phyloP scores from a whole-genome alignment of 139 green algal species.

The Trebouxia sp. region DNA sequence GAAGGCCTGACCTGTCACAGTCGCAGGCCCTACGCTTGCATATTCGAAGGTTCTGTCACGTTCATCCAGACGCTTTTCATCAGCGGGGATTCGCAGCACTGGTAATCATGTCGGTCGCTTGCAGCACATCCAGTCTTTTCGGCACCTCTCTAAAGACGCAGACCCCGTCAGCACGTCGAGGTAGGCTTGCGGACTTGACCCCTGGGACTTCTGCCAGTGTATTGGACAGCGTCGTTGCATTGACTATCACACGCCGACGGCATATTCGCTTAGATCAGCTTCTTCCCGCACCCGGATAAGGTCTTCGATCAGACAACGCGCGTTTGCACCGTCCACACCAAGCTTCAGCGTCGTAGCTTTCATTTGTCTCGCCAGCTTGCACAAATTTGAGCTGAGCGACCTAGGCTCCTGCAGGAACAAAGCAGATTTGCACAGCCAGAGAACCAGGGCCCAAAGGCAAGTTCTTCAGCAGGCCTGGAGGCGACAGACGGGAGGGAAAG shows the following conservation, averaged over 20 bases:
- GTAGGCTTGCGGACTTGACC: not conserved
- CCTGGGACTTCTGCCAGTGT: not conserved
- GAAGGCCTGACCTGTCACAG: too few species aligned
- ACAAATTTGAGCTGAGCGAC: too few species aligned
- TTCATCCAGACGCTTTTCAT: too few species aligned
- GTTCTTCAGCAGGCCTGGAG: constrained; percentile 5
- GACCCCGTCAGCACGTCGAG: not conserved
- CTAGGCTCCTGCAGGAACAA: not conserved
- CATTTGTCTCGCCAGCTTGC: too few species aligned
- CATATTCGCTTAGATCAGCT: not conserved
- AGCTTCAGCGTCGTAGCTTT: not conserved
- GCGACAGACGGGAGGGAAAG: constrained; percentile 16
- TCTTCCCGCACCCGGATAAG: not conserved
- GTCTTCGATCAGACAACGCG: too few species aligned
- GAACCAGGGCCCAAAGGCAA: constrained; percentile 18
- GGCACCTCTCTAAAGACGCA: not conserved
- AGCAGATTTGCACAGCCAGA: constrained; percentile 12
- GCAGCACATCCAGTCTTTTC: constrained; percentile 20
- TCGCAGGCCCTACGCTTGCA: not conserved
- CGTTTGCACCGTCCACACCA: too few species aligned
- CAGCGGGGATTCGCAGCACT: not conserved
- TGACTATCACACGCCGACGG: too few species aligned
- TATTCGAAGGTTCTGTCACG: too few species aligned
- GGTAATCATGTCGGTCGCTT: not conserved
- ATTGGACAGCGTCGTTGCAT: too few species aligned